Base-by-base conservation (phyloP, 768 basidiomycete genomes). In the Podaxis rugospora region DNA sequence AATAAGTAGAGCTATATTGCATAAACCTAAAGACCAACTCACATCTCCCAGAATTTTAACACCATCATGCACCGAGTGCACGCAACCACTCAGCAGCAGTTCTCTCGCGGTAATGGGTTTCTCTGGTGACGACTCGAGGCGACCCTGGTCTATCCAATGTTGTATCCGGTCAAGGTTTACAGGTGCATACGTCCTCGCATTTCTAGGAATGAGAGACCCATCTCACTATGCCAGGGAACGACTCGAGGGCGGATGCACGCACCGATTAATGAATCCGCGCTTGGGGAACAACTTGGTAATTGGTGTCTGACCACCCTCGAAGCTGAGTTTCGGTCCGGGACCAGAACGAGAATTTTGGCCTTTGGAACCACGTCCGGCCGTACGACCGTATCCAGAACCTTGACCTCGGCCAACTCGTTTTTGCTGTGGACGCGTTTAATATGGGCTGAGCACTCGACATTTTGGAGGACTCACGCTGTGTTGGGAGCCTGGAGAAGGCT, bases 291-390 rank as follows among this genome's bases (percentile, higher is more conserved):
- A 78, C 64, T 93, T 88, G 4, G 91, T 89, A 57, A 98, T 86
- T 13, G 96, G 92, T 4, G 96, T 98, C 72, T 98, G 96, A 64
- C 97, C 97, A 70, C 97, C 97, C 74, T 98, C 97, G 64, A 98
- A 99, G 5, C 92, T 88, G 27, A 85, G 80, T 66, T 82, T 84
- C 32, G 93, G 90, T 4, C 93, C 92, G 61, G 89, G 86, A 1
- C 95, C 95, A 4, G 93, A 86, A 63, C 96, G 86, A 39, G 97
- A 89, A 62, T 95, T 95, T 74, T 96, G 94, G 66, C 97, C 97
- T 67, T 99, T 99, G 73, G 92, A 84, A 75, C 97, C 97, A 58
- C 93, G 83, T 65, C 93, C 93, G 9, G 95, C 89, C 1, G 96
- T 98, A 63, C 93, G 88, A 64, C 97, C 97, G 61, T 90, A 84